These are phyloP conservation scores for Cryphonectria nitschkei DNA, from an alignment of 2,329 filamentous ascomycete genomes.

Conservation along the genomic window DNA sequence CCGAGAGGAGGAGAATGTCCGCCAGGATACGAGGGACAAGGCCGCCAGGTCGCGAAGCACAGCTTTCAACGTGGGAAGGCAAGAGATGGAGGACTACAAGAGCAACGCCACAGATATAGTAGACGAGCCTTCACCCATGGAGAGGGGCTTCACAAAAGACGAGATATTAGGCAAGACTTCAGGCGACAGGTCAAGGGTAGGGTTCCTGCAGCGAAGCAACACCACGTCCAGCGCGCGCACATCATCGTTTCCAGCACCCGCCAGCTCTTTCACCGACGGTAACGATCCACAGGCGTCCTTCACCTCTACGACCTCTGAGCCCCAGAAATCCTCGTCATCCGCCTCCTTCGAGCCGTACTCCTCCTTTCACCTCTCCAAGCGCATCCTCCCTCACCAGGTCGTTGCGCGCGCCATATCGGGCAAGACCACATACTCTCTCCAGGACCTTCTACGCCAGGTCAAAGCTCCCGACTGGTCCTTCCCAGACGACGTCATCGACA, in stretches of 20 bases:
- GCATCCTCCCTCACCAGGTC: slow-evolving; percentile 80
- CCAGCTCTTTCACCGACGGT: slow-evolving; percentile 28
- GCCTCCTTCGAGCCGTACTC: slow-evolving; percentile 86
- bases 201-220: slow-evolving; percentile 47
- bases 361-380: slow-evolving; percentile 77
- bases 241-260: slow-evolving; percentile 29
- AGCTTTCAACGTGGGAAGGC: slow-evolving; percentile 59
- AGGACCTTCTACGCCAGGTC: slow-evolving; percentile 78
- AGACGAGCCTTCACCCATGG: slow-evolving; percentile 47
- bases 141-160: slow-evolving; percentile 60
- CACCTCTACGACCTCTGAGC: slow-evolving; percentile 47
- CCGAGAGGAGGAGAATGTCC: slow-evolving; percentile 57
- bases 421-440: slow-evolving; percentile 77
- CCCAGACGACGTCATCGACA: slow-evolving; percentile 82
- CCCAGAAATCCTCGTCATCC: slow-evolving; percentile 33
- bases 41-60: slow-evolving; percentile 58
- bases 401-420: slow-evolving; percentile 77
- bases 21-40: slow-evolving; percentile 54
- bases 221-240: slow-evolving; percentile 43
- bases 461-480: slow-evolving; percentile 82
- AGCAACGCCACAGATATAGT: slow-evolving; percentile 59
- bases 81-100: slow-evolving; percentile 65
- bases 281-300: slow-evolving; percentile 29
- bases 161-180: slow-evolving; percentile 55
- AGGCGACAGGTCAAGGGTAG: slow-evolving; percentile 32